Conservation (phyloP, 306 rosid genomes). For the Castanea crenata region DNA sequence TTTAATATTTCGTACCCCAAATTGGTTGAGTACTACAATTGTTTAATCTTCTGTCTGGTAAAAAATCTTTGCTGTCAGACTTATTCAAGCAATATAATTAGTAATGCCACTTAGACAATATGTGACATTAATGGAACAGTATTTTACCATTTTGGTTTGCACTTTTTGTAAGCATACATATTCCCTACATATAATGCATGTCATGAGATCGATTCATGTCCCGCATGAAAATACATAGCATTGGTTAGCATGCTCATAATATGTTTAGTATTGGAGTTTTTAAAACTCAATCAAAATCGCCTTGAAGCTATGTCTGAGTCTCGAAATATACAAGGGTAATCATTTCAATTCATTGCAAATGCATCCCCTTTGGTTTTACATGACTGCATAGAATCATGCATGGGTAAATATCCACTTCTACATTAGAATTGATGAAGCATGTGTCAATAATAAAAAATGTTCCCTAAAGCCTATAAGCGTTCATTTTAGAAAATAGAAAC, state of each 20-base stretch:
- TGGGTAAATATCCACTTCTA: not conserved
- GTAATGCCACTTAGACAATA: constrained; percentile 5
- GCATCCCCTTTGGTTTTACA: not conserved
- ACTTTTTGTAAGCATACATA: not conserved
- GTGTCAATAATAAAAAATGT: not conserved
- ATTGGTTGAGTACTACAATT: constrained; percentile 25
- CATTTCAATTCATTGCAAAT: not conserved
- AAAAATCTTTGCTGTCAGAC: constrained; percentile 42
- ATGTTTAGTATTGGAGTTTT: not conserved
- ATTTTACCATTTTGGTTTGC: not conserved
- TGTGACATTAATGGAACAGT: not conserved
- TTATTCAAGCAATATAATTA: constrained; percentile 26
- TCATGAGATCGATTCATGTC: not conserved
- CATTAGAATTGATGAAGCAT: not conserved
- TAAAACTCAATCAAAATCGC: not conserved
- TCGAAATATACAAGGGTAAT: too few species aligned
- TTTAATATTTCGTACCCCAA: constrained; percentile 25
- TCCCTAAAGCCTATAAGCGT: constrained; percentile 2
- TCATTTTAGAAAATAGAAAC: constrained; percentile 1
- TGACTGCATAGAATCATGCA: not conserved
- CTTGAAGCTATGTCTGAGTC: too few species aligned
- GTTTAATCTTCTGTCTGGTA: constrained; percentile 22
- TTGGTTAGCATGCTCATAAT: not conserved
- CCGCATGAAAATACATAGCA: not conserved
- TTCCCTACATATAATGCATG: not conserved